Conservation (phyloP, 192 early-diverging fungal species). For the Umbelopsis sp. region DNA sequence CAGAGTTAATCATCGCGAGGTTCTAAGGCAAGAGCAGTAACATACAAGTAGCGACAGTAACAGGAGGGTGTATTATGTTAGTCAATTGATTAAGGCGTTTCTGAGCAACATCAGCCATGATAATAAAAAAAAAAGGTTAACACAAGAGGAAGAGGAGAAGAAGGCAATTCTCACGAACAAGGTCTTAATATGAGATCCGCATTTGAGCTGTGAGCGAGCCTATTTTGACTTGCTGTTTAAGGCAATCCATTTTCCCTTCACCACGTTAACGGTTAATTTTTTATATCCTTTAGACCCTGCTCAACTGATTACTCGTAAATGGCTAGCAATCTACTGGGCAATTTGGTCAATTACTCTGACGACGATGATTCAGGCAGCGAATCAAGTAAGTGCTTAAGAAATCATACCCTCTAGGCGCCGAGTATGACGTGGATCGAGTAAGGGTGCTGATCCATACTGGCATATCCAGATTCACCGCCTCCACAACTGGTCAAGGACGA, state of each 20-base stretch:
- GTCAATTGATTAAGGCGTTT: not conserved
- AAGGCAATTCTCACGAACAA: too few species aligned
- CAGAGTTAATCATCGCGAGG: not conserved
- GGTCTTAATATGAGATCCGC: too few species aligned
- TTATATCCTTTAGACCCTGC: too few species aligned
- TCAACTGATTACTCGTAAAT: not conserved
- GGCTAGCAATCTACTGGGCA: slow-evolving; percentile 13
- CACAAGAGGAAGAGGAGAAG: too few species aligned
- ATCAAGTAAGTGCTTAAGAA: not conserved
- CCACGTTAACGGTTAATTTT: too few species aligned
- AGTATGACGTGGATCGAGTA: not conserved
- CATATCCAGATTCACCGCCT: too few species aligned
- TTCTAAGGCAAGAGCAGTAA: not conserved
- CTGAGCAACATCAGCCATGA: not conserved
- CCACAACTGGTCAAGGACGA: too few species aligned
- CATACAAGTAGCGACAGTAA: not conserved
- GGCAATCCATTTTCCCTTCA: too few species aligned
- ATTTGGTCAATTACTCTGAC: slow-evolving; percentile 37
- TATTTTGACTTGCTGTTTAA: too few species aligned
- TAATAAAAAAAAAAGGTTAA: too few species aligned
- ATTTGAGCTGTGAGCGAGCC: too few species aligned
- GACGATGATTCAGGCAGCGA: slow-evolving; percentile 26
- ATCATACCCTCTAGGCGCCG: not conserved
- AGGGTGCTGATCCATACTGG: not conserved
- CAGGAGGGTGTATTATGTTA: not conserved